Percentiles rank a stretch among this genome's conserved stretches.
Conservation (phyloP, 257 asterid species). For the Osmanthus fragrans region DNA sequence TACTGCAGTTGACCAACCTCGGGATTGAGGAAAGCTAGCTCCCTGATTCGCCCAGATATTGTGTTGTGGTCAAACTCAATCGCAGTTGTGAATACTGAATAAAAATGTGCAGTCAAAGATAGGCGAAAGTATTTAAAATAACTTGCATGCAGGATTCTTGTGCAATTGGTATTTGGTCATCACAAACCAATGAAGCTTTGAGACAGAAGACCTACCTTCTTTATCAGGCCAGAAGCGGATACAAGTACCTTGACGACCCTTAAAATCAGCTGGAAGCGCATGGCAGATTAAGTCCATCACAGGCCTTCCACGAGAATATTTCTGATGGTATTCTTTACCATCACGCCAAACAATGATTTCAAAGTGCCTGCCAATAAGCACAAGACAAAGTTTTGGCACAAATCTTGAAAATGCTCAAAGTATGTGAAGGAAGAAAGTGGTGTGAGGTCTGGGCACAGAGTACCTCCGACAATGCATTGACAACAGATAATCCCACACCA, state of each 20-base stretch:
- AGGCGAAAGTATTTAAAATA: slow-evolving; percentile 4
- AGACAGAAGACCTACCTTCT: slow-evolving; percentile 55
- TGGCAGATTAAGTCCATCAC: slow-evolving; percentile 50
- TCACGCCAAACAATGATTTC: slow-evolving; percentile 95
- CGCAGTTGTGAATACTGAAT: slow-evolving; percentile 78
- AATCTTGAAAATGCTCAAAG: slow-evolving; percentile 14
- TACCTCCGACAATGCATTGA: slow-evolving; percentile 97
- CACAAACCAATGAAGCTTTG: slow-evolving; percentile 11
- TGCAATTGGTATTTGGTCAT: slow-evolving; percentile 1
- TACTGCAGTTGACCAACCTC: slow-evolving; percentile 49
- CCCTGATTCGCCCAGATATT: slow-evolving; percentile 90
- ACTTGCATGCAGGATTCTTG: slow-evolving; percentile 4
- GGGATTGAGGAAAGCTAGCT: slow-evolving; percentile 98
- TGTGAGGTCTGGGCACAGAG: slow-evolving; percentile 16
- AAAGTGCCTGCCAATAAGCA: slow-evolving; percentile 54
- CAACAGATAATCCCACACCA: slow-evolving; percentile 98
- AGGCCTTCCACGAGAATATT: slow-evolving; percentile 90
- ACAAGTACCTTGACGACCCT: slow-evolving; percentile 65
- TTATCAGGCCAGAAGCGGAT: slow-evolving; percentile 94
- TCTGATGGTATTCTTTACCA: slow-evolving; percentile 84
- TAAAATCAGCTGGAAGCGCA: slow-evolving; percentile 63
- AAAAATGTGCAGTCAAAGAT: slow-evolving; percentile 22
- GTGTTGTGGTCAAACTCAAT: slow-evolving; percentile 83
- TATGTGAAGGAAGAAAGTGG: not conserved
- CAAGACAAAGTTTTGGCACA: slow-evolving; percentile 11